Evolutionary conservation across 495 filamentous ascomycete genomes (phyloP), one percentile per base, ranked within the genome.

Genomic region (Penicillium herquei): DNA sequence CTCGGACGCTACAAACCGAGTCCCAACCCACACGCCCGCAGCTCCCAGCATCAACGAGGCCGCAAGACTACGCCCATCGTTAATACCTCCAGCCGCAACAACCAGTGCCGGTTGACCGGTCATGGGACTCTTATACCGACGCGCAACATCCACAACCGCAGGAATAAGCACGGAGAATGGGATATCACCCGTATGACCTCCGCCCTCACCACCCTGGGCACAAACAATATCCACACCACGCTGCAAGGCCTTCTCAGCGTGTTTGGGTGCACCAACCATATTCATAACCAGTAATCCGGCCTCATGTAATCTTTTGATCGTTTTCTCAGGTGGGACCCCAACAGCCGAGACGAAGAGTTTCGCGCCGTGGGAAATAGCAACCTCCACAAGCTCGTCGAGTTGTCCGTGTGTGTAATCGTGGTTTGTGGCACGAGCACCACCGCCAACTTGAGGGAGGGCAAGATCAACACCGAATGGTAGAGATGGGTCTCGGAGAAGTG

Each of bases 211-310:
- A 8, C 89, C 89, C 74, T 92, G 89, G 32, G 88, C 83, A 61
- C 90, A 94, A 8, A 96, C 84, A 65, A 96, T 85, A 68, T 96
- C 91, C 13, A 91, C 88, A 10, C 91, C 91, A 0, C 83, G 78
- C 39, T 87, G 80, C 4, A 96, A 77, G 30, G 91, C 91, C 76
- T 95, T 94, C 62, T 82, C 80, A 0, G 91, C 91, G 68, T 96
- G 91, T 62, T 84, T 87, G n/a, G 91, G 91, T 47, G 87, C 84
- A 0, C 91, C 91, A n/a, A 95, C 91, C 91, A 96, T 96, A 67
- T 95, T 96, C 91, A 95, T 95, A 18, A 95, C 77, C 44, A 93
- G 65, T 32, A 96, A 85, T 1, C 87, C 88, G 0, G 84, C 87
- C 9, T 76, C 77, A 62, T 96, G 91, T 17, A 96, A 74, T 37